Percentiles rank a stretch among this genome's conserved stretches.
Conservation (phyloP, 768 basidiomycete genomes). For the Suillus cothurnatus region DNA sequence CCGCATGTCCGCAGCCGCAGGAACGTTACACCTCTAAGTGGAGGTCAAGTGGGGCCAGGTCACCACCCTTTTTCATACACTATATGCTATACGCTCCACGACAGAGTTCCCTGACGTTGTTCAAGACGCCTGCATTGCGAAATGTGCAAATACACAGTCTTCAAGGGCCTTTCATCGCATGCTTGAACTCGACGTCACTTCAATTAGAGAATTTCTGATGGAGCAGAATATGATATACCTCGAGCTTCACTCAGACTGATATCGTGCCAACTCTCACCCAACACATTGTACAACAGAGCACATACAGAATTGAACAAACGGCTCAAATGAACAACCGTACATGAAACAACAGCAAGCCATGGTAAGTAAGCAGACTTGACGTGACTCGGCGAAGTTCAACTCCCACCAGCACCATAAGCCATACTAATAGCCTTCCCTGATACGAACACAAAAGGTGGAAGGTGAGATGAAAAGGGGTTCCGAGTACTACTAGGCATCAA, state of each 20-base stretch:
- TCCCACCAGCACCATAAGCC: neutral
- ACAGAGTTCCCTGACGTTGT: neutral
- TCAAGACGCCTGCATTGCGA: neutral
- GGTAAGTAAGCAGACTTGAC: neutral
- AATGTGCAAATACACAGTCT: neutral
- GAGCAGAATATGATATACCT: neutral
- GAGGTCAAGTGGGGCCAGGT: neutral
- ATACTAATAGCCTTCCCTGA: neutral
- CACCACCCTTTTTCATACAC: neutral
- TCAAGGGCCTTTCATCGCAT: neutral
- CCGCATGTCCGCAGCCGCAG: neutral
- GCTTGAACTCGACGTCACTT: neutral
- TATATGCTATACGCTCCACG: neutral
- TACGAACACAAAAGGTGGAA: neutral
- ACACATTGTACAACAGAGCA: neutral
- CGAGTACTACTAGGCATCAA: slow-evolving; percentile 3
- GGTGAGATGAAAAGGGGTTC: neutral
- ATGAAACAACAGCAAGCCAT: neutral
- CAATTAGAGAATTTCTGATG: neutral
- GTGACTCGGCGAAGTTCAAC: neutral
- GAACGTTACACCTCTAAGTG: neutral
- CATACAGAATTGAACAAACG: neutral
- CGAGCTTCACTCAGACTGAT: neutral
- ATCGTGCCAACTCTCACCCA: neutral
- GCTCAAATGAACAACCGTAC: slow-evolving; percentile 3